phyloP scores from a whole-genome alignment of 225 moss, liverwort and hornwort genomes.

The Physcomitrium patens region DNA sequence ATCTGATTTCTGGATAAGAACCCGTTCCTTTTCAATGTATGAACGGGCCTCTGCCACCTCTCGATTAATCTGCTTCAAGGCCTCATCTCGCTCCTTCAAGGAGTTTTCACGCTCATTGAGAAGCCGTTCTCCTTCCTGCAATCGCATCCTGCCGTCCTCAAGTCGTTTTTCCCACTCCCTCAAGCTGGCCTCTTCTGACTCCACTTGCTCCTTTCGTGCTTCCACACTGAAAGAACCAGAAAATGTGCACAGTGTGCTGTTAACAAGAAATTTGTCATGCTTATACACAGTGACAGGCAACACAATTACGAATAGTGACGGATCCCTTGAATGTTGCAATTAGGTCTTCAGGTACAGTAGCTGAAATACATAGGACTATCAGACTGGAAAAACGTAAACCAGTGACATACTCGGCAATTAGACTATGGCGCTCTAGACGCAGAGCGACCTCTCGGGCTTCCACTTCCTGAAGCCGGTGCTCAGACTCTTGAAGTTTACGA shows the following conservation, averaged over 20 bases:
- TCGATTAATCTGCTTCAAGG: conserved; percentile 55
- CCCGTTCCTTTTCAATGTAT: conserved; percentile 69
- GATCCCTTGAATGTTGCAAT: neutral
- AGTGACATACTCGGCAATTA: conserved; percentile 72
- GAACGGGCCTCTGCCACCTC: conserved; percentile 61
- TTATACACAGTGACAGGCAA: neutral
- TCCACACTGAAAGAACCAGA: conserved; percentile 56
- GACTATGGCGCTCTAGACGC: conserved; percentile 84
- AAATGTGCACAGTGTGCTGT: conserved; percentile 3
- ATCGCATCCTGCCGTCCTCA: conserved; percentile 81
- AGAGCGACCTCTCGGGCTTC: conserved; percentile 93
- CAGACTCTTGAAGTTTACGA: conserved; percentile 83
- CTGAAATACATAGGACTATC: neutral
- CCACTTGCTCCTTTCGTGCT: conserved; percentile 83
- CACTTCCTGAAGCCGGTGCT: conserved; percentile 79
- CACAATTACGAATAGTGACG: neutral
- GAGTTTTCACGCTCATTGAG: conserved; percentile 80
- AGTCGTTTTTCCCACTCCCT: conserved; percentile 85
- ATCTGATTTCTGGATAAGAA: conserved; percentile 63
- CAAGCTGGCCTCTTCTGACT: conserved; percentile 76
- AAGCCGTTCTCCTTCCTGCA: conserved; percentile 93
- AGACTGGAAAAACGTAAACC: neutral
- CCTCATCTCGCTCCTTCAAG: conserved; percentile 68
- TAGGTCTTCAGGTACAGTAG: neutral
- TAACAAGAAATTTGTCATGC: conserved; percentile 5